These are phyloP conservation scores for Solanum lycopersicoides DNA, from an alignment of 257 asterid genomes.

Conservation along the genomic window DNA sequence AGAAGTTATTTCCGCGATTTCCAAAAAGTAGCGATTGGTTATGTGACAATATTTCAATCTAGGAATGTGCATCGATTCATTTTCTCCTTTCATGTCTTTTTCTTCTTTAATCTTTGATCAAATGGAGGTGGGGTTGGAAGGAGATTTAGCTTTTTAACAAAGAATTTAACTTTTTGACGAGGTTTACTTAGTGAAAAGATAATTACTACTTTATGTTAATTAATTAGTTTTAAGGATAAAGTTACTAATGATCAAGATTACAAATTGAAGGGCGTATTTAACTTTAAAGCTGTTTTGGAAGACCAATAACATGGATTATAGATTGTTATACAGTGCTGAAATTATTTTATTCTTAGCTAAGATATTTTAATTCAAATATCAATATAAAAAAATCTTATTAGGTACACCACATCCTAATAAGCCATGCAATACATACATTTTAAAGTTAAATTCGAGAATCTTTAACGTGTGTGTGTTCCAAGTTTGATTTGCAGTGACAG, in stretches of 20 bases:
- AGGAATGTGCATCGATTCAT: no score
- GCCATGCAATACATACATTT: accelerated
- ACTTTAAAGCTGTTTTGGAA: background rate
- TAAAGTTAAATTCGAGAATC: no score
- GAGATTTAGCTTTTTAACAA: background rate
- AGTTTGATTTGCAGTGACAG: constrained; percentile 1
- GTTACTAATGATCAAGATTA: background rate
- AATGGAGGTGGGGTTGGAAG: background rate
- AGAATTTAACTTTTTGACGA: background rate
- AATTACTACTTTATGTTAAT: background rate
- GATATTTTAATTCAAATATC: accelerated
- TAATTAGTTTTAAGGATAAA: background rate
- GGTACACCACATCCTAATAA: accelerated
- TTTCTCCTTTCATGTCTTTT: background rate
- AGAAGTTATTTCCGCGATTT: no score
- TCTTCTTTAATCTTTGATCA: background rate
- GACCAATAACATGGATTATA: background rate
- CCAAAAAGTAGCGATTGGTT: no score
- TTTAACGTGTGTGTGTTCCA: constrained; percentile 15
- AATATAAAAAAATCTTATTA: no score
- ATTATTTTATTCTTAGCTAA: no score
- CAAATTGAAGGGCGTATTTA: background rate
- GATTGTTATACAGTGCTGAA: no score
- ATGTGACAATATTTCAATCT: no score
- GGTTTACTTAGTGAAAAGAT: background rate